Percentiles rank a stretch among this genome's conserved stretches.
Evolutionary conservation across 1,284 basidiomycete species (phyloP).

Genomic region (Flammula alnicola): DNA sequence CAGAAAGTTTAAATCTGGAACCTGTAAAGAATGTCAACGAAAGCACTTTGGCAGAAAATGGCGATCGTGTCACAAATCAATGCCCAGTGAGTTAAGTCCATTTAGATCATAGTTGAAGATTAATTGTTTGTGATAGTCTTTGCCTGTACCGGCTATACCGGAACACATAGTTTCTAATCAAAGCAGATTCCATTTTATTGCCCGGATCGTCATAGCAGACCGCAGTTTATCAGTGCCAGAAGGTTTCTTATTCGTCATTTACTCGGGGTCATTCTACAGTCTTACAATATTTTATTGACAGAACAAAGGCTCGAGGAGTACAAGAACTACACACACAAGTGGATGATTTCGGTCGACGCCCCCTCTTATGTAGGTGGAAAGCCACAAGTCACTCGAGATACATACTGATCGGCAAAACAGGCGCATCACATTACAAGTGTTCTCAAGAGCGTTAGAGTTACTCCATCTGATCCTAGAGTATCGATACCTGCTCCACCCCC

Average conservation of each 20-base stretch:
- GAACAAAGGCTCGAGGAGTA: conserved; percentile 44
- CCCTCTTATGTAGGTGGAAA: conserved; percentile 68
- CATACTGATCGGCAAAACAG: conserved; percentile 32
- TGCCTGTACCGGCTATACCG: background rate
- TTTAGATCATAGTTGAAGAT: background rate
- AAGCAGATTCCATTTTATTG: conserved; percentile 71
- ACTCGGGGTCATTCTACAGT: conserved; percentile 7
- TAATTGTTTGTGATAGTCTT: background rate
- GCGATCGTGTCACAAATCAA: background rate
- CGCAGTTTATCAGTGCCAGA: conserved; percentile 63
- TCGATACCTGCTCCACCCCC: conserved; percentile 36
- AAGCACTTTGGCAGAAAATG: background rate
- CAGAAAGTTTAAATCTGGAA: conserved; percentile 1
- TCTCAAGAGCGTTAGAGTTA: conserved; percentile 54
- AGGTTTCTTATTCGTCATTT: conserved; percentile 41
- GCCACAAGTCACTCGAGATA: background rate
- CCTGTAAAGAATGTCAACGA: background rate
- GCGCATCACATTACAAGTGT: conserved; percentile 58
- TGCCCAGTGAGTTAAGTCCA: too few species aligned
- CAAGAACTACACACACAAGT: conserved; percentile 60
- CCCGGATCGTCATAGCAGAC: conserved; percentile 65
- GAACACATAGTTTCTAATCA: conserved; percentile 26
- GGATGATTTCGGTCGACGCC: conserved; percentile 71
- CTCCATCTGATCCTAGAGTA: conserved; percentile 45
- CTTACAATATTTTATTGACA: conserved; percentile 28